Conservation (phyloP, 768 basidiomycete species). For the Nidularia pulvinata region DNA sequence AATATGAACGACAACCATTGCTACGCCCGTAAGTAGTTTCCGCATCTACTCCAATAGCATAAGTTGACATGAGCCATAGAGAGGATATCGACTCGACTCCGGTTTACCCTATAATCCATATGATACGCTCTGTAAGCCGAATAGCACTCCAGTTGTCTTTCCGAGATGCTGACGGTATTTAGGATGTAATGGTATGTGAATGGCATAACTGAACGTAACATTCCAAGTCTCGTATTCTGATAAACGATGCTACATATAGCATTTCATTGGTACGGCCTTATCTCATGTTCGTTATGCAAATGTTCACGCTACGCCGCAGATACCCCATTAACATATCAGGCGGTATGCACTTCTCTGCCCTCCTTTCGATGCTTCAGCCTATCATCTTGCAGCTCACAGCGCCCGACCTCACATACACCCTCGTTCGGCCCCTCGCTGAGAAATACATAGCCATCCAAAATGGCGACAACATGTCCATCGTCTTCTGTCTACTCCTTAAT, state of each 20-base stretch:
- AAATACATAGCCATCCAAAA: constrained; percentile 80
- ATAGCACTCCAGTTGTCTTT: not conserved
- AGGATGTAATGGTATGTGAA: constrained; percentile 68
- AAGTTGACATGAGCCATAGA: constrained; percentile 15
- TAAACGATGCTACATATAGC: constrained; percentile 37
- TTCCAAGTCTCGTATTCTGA: constrained; percentile 1
- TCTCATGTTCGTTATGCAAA: not conserved
- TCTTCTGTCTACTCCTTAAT: constrained; percentile 89
- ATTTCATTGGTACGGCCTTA: constrained; percentile 63
- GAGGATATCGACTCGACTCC: constrained; percentile 56
- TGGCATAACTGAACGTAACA: not conserved
- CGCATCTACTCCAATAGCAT: constrained; percentile 3
- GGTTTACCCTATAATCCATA: constrained; percentile 83
- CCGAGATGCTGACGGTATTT: not conserved
- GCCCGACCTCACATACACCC: constrained; percentile 89
- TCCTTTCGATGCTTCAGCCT: not conserved
- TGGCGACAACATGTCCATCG: constrained; percentile 77
- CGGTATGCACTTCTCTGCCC: constrained; percentile 41
- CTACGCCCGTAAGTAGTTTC: constrained; percentile 32
- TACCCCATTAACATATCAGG: constrained; percentile 81
- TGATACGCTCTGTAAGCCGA: constrained; percentile 60
- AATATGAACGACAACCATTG: constrained; percentile 41
- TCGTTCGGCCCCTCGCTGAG: constrained; percentile 84
- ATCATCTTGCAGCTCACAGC: constrained; percentile 56
- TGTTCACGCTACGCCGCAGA: constrained; percentile 40